Percentiles rank a stretch among this genome's conserved stretches.
phyloP scores from a whole-genome alignment of 2,329 filamentous ascomycete species.

The Xenoacremonium recifei region DNA sequence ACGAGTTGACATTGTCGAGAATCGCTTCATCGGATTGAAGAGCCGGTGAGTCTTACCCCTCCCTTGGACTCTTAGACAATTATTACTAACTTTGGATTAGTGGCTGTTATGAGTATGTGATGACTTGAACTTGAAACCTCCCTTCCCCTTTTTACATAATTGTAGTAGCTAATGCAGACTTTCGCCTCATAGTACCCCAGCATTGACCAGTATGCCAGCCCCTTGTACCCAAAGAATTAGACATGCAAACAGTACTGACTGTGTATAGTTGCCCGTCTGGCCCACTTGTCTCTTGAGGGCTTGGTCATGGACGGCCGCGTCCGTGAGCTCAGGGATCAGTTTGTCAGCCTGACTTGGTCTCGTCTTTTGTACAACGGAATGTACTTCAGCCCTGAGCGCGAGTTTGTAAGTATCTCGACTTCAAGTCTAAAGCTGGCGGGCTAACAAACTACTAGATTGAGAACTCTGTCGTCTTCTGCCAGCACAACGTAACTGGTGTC shows the following conservation, averaged over 20 bases:
- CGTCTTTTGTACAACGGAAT: slow-evolving; percentile 34
- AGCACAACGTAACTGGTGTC: slow-evolving; percentile 45
- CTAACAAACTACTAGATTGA: slow-evolving; percentile 37
- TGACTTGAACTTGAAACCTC: neutral
- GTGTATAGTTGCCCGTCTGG: slow-evolving; percentile 21
- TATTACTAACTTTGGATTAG: neutral
- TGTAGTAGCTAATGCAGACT: neutral
- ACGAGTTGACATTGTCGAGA: slow-evolving; percentile 58
- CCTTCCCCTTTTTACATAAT: neutral
- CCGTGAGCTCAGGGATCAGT: slow-evolving; percentile 24
- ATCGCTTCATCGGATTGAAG: slow-evolving; percentile 34
- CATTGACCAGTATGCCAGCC: neutral
- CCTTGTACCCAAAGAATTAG: neutral
- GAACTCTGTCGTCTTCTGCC: slow-evolving; percentile 58
- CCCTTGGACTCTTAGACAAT: neutral
- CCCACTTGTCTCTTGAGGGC: slow-evolving; percentile 51
- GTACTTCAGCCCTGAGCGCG: slow-evolving; percentile 50
- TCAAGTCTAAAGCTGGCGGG: neutral
- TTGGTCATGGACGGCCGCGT: slow-evolving; percentile 56
- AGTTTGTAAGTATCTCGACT: slow-evolving; percentile 36
- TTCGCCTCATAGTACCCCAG: slow-evolving; percentile 4
- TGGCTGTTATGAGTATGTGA: neutral
- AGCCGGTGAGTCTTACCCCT: slow-evolving; percentile 9
- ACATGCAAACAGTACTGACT: neutral
- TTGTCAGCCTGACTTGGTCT: neutral